Base-by-base conservation (phyloP, 345 rosid species). In the Murraya paniculata region DNA sequence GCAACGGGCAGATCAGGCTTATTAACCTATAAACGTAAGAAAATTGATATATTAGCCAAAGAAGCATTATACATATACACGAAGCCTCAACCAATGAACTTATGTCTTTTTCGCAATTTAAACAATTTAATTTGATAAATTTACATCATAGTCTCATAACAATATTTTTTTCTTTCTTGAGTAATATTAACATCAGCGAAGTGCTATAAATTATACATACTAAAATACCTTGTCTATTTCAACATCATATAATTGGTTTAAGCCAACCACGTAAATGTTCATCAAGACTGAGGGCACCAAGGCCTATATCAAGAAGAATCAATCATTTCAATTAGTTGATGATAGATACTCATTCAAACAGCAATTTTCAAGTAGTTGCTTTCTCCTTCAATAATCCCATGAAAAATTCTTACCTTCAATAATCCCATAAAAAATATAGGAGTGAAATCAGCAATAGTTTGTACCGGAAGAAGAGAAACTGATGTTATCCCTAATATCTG, bases 1-100 rank as follows among this genome's bases (percentile, higher is more conserved):
- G 86, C 88, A 0, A 83, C 67, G 27, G 88, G 88, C 50, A 86
- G 86, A 71, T 83, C n/a, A 1, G 88, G 85, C 77, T 83, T 79
- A 70, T 86, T 83, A 18, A 84, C 70, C 89, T 85, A 11, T n/a
- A 14, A 56, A 69, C 41, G 35, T 65, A 24, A 8, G 4, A 19
- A 65, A 65, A 65, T 39, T 8, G 25, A 65, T 21, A 8, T 4
- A 65, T 65, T 19, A 65, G 27, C 14, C 35, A 65, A 9, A 65
- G 45, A 64, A 64, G 1, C 10, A 1, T 14, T 4, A 50, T 16
- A 50, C 2, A 41, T 4, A 50, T 4, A 39, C 13, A 9, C 45
- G 56, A 50, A 50, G 56, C 22, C 56, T 50, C 22, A 18, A 4
- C 56, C 56, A 50, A 50, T 16, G 56, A 18, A 50, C 7, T 16